Conservation (phyloP, 1,139 yeast genomes). For the Nakaseomyces sp. region DNA sequence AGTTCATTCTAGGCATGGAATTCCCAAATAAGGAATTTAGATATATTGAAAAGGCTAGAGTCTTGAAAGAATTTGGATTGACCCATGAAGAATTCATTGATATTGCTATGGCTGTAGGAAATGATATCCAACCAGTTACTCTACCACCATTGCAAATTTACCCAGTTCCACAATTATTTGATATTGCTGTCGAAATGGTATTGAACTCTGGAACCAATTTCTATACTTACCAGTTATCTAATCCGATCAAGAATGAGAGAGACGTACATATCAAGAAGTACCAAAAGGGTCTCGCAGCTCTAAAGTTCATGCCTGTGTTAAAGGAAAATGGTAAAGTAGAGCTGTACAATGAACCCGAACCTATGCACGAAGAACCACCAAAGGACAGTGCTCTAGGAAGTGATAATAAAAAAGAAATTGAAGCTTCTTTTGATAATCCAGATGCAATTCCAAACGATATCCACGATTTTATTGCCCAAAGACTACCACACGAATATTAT, state of each 20-base stretch:
- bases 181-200: constrained; percentile 38
- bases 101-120: constrained; percentile 65
- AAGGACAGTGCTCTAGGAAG: constrained; percentile 2
- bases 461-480: constrained; percentile 75
- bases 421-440: constrained; percentile 3
- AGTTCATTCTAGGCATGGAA: constrained; percentile 66
- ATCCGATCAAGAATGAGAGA: constrained; percentile 18
- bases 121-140: constrained; percentile 59
- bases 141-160: constrained; percentile 44
- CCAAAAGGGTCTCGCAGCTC: constrained; percentile 45
- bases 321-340: constrained; percentile 62
- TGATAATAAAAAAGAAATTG: constrained; percentile 4
- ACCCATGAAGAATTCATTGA: constrained; percentile 63
- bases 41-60: constrained; percentile 51
- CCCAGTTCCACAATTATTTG: constrained; percentile 32
- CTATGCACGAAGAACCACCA: constrained; percentile 5
- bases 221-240: constrained; percentile 31
- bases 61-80: constrained; percentile 53
- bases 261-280: constrained; percentile 32
- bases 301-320: constrained; percentile 60
- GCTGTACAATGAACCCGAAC: constrained; percentile 35
- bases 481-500: constrained; percentile 78
- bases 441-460: constrained; percentile 55
- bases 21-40: constrained; percentile 51
- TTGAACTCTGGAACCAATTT: constrained; percentile 40